A percentile compares a stretch with the other conserved stretches of the same genome.
phyloP scores from a whole-genome alignment of 129 eudicot species.

The Ambrosia artemisiifolia region DNA sequence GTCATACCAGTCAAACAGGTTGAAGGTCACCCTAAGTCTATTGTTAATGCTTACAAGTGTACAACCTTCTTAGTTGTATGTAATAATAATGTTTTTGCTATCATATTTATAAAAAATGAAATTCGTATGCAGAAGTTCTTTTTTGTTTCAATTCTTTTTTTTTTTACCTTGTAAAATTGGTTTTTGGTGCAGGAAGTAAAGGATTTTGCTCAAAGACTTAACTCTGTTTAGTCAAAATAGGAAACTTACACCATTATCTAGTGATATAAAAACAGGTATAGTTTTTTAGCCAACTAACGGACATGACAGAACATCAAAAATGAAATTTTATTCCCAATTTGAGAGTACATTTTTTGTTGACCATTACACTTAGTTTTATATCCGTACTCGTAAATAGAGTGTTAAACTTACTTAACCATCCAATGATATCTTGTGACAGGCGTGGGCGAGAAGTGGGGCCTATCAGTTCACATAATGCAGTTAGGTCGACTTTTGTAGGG shows the following conservation, averaged over 20 bases:
- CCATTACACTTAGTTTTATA: not conserved
- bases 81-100: not conserved
- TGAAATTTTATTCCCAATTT: not conserved
- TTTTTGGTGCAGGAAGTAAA: conserved; percentile 59
- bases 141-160: not conserved
- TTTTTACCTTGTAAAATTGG: not conserved
- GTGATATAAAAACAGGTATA: not conserved
- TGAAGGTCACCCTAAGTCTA: not conserved
- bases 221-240: conserved; percentile 70
- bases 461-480: not conserved
- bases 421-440: not conserved
- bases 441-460: not conserved
- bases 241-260: conserved; percentile 35
- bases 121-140: not conserved
- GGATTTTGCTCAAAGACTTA: conserved; percentile 76
- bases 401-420: not conserved
- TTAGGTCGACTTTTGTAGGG: not conserved
- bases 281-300: not conserved
- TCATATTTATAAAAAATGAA: not conserved
- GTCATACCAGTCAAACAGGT: not conserved
- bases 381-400: not conserved
- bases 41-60: not conserved
- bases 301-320: not conserved
- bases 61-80: not conserved
- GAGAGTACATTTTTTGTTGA: not conserved